Evolutionary conservation across 2,329 filamentous ascomycete species (phyloP), one percentile per base, ranked within the genome.

Genomic region (Cercospora sp.): DNA sequence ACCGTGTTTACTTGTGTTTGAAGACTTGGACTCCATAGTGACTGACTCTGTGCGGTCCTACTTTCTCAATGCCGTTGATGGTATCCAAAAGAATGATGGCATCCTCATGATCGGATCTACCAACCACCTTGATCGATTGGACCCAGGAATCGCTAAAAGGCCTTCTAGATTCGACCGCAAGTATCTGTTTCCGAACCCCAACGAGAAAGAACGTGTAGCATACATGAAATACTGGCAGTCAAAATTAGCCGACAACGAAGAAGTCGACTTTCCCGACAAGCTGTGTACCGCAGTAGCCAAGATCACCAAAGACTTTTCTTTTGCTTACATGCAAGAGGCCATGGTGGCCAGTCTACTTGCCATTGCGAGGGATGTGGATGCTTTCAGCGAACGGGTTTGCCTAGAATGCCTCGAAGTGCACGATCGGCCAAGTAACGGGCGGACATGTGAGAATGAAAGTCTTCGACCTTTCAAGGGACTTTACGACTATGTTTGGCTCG

Each of bases 51-150:
- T 89, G 13, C 83, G 89, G 30, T 87, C 85, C 63, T 91, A 90
- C 80, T 92, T 92, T 79, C 82, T 91, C 59, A 92, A 91, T 75
- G 89, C 91, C 77, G 86, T 91, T 3, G 90, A 92, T 69, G 90
- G 90, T 0, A 84, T 92, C 10, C 86, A 87, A 72, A 85, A 83
- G 70, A 92, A 92, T 70, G 87, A 91, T 70, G 90, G 90, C 10
- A 90, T 91, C 64, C 84, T 91, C 69, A 90, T 91, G 82, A 74
- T 79, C 7, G 77, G 77, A 20, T 76, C 74, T 2, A 79, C 77
- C 0, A 79, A 79, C 68, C 82, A 84, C 71, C 82, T 91, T 5
- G 89, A 91, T 39, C 83, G 84, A 1, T 79, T 92, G 5, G 89
- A 91, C 70, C 89, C 89, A 0, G 89, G 89, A 20, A 89, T 80